Conservation (phyloP, 2,329 filamentous ascomycete species). For the Colletotrichum eleusines region DNA sequence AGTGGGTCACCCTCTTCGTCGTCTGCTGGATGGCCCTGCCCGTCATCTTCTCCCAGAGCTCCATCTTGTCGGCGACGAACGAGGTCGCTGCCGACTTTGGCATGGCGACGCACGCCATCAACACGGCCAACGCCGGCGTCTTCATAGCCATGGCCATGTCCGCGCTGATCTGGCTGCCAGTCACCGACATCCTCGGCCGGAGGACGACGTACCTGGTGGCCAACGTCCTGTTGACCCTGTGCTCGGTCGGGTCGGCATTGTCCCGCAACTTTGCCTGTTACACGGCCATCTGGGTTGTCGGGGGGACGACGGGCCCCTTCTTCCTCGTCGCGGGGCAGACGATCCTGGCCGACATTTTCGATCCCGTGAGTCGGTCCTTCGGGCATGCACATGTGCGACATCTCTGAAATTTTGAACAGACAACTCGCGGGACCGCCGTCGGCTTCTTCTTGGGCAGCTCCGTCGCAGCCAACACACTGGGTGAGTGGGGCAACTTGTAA, state of each 20-base stretch:
- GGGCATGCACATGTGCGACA: fast-evolving
- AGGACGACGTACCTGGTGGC: constrained; percentile 58
- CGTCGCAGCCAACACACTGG: constrained; percentile 39
- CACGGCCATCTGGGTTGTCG: constrained; percentile 42
- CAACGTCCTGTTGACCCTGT: constrained; percentile 72
- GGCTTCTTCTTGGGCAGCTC: constrained; percentile 42
- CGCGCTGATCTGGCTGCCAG: constrained; percentile 78
- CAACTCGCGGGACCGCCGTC: constrained; percentile 38
- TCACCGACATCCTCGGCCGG: constrained; percentile 60
- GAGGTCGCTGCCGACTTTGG: constrained; percentile 76
- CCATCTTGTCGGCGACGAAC: constrained; percentile 78
- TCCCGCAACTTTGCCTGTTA: constrained; percentile 78
- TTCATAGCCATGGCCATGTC: constrained; percentile 79
- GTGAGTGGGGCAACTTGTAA: neutral
- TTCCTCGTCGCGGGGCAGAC: constrained; percentile 41
- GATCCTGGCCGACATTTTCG: constrained; percentile 41
- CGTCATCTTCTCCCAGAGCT: constrained; percentile 82
- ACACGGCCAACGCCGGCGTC: constrained; percentile 81
- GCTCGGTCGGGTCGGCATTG: constrained; percentile 79
- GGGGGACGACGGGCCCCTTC: constrained; percentile 38
- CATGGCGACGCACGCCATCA: constrained; percentile 77
- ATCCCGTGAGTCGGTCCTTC: constrained; percentile 20
- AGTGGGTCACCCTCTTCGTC: constrained; percentile 42
- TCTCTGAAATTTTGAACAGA: constrained; percentile 17
- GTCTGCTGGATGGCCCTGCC: constrained; percentile 54